Base-by-base conservation (phyloP, 352 stramenopile genomes). In the Pythium monospermum region DNA sequence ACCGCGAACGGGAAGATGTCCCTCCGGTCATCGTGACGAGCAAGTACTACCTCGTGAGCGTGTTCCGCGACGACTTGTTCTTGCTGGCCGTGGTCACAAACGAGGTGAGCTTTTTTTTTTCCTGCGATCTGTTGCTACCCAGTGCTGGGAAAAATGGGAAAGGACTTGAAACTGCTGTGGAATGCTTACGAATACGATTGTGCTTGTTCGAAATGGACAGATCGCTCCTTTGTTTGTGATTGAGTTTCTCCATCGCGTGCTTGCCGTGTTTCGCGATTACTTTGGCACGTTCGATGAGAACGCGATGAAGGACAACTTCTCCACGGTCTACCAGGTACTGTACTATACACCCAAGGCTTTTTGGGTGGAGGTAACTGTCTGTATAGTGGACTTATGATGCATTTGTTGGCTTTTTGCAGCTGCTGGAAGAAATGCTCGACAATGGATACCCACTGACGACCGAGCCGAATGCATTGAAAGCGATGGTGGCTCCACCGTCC, bases 241-340 rank as follows among this genome's bases (percentile, higher is more conserved):
- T 41, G 96, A 99, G 77, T 98, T 99, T 56, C 63, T 99, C 38
- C 94, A 99, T 68, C 83, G 96, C 18, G 81, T 99, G 15, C 76
- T 97, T 21, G 92, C 97, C 18, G 97, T 98, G 5, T 98, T 99
- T 61, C 81, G 89, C 13, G 85, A 98, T 38, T 99, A 99, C 68
- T 98, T 99, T 73, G 94, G 92, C 52, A 87, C 85, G 13, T 95
- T 97, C 26, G 93, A 98, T 60, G 96, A 99, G 61, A 91, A 83
- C 54, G 87, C 93, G 4, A 97, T 99, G 64, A 99, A 98, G 69
- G 94, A 99, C 61, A 98, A 98, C 68, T 99, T 99, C 66, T 96
- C 84, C 6, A 98, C 88, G 1, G 91, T 97, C 18, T 98, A 98
- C 68, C 91, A 98, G 66, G 66, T 97, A 44, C 26, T 28, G 12